phyloP scores from a whole-genome alignment of 2,329 filamentous ascomycete species.

The Fusarium agapanthi region DNA sequence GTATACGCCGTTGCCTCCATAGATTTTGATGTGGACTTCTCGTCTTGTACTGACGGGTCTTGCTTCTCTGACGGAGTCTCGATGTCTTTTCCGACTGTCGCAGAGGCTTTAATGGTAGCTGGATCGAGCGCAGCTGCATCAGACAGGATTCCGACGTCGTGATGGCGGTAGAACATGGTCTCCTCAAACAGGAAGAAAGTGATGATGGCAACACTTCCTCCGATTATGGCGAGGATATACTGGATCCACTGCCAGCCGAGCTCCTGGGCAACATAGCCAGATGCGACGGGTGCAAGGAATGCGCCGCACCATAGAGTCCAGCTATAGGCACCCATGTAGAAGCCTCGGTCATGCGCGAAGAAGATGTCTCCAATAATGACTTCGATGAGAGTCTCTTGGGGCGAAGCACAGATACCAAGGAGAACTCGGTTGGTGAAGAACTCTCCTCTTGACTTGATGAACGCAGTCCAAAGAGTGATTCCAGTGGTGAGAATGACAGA shows the following conservation, averaged over 20 bases:
- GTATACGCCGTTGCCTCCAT: background rate
- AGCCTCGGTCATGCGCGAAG: constrained; percentile 35
- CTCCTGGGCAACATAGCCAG: constrained; percentile 33
- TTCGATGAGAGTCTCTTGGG: constrained; percentile 31
- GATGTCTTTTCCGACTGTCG: background rate
- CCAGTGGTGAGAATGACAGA: constrained; percentile 27
- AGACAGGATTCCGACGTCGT: background rate
- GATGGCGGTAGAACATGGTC: constrained; percentile 35
- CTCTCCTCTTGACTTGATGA: constrained; percentile 30
- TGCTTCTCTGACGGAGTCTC: background rate
- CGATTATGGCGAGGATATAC: constrained; percentile 34
- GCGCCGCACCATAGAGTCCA: constrained; percentile 40
- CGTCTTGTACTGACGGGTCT: background rate
- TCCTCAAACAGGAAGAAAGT: constrained; percentile 40
- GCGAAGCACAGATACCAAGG: constrained; percentile 34
- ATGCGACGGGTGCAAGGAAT: constrained; percentile 37
- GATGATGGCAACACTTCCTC: constrained; percentile 7
- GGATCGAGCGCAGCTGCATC: background rate
- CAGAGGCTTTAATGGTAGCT: background rate
- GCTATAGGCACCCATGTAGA: constrained; percentile 39
- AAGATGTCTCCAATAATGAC: constrained; percentile 1
- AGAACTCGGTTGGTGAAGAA: constrained; percentile 39
- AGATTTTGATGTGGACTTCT: background rate
- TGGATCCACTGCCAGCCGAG: constrained; percentile 39
- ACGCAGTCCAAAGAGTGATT: constrained; percentile 35